phyloP scores from a whole-genome alignment of 495 filamentous ascomycete species.

The Penicillium paradoxum region DNA sequence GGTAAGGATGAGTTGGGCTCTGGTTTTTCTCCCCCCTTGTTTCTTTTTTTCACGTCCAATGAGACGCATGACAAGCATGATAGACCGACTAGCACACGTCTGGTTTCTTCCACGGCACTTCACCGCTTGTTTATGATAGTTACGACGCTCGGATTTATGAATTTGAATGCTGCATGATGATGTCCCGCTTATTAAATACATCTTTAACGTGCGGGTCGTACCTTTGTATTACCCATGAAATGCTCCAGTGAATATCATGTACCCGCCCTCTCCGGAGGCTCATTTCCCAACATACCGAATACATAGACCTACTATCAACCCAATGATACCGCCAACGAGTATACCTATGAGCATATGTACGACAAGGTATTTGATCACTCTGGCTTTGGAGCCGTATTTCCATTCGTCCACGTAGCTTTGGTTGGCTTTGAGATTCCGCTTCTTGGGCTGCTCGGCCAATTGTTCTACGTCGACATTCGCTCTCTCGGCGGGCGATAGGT shows the following conservation, averaged over 20 bases:
- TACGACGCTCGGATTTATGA: constrained; percentile 2
- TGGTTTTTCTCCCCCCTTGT: not conserved
- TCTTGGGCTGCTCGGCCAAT: not conserved
- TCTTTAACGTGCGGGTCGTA: not conserved
- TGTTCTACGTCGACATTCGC: not conserved
- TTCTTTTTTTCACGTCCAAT: not conserved
- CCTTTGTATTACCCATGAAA: not conserved
- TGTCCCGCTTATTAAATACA: not conserved
- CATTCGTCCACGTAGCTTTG: not conserved
- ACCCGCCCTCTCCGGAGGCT: not conserved
- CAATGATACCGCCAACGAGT: not conserved
- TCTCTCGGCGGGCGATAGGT: not conserved
- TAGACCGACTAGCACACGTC: not conserved
- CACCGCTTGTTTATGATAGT: not conserved
- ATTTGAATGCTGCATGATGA: not conserved
- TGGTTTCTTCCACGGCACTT: not conserved
- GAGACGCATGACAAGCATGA: not conserved
- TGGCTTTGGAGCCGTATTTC: not conserved
- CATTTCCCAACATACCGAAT: not conserved
- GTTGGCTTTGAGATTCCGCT: not conserved
- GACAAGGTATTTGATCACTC: not conserved
- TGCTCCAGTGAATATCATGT: not conserved
- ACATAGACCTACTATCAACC: not conserved
- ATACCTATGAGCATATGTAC: not conserved
- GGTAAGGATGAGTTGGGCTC: not conserved